Base-by-base conservation (phyloP, 2,329 filamentous ascomycete species). In the Thyridium curvatum region DNA sequence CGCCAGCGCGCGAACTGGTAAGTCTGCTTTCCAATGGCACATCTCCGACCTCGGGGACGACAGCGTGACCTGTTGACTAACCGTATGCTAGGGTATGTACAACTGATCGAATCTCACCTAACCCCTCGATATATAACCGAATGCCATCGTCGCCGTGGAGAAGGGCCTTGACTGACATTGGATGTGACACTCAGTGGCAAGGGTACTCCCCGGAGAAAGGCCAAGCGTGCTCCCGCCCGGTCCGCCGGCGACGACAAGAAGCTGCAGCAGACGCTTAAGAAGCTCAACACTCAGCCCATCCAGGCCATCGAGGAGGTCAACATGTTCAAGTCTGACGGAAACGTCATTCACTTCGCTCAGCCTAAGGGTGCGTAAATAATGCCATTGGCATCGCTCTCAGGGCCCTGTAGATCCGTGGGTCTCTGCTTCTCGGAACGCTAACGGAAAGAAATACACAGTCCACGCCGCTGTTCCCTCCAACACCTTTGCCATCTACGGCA, bases 271-370 rank as follows among this genome's bases (percentile, higher is more conserved):
- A 75, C 88, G 47, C 79, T 98, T 53, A 98, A 98, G 86, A 98
- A 98, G 85, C 82, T 98, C 68, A 97, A 97, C 72, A 91, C 94
- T 44, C 93, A 98, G 81, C 93, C 93, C 60, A 97, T 98, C 71
- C 90, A 94, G 77, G 88, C 86, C 52, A 98, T 98, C 59, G 93
- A 98, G 82, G 93, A 98, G 78, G 93, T 98, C 68, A 98, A 98
- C 84, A 98, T 98, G 93, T 98, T 98, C 84, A 98, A 98, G 86
- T 85, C 86, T 65, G 93, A 98, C 66, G 93, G 93, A 69, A 98
- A 98, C 69, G 93, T 98, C 68, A 97, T 98, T 62, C 93, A 98
- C 81, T 98, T 98, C 67, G 85, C 88, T 58, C 87, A 87, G 61
- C 93, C 93, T 56, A 96, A 96, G 79, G 93, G 93, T 97, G 72